Conservation (phyloP, 805 yeast species). For the Clavispora santaluciae region DNA sequence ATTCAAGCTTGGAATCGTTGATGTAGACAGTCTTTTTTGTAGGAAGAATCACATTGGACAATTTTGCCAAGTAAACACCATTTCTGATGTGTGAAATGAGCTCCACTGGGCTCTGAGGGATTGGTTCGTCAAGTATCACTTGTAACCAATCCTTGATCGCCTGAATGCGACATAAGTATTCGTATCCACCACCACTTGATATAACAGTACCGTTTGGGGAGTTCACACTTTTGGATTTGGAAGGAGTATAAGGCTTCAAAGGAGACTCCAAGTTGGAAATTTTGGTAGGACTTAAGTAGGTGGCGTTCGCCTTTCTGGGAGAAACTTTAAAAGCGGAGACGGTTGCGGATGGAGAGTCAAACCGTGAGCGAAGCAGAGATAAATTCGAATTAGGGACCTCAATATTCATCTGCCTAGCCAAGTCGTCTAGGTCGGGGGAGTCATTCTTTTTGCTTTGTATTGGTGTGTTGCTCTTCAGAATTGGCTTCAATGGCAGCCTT, state of each 20-base stretch:
- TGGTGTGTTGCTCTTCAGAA: conserved; percentile 9
- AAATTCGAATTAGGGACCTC: conserved; percentile 21
- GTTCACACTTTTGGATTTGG: conserved; percentile 13
- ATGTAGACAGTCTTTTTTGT: conserved; percentile 52
- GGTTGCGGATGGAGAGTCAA: conserved; percentile 40
- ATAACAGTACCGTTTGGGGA: conserved; percentile 22
- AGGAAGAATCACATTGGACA: conserved; percentile 71
- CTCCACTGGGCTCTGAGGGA: conserved; percentile 52
- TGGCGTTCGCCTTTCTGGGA: conserved; percentile 6
- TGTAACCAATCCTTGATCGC: conserved; percentile 85
- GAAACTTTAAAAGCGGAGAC: conserved; percentile 38
- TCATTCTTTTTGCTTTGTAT: conserved; percentile 15
- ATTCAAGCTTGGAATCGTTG: conserved; percentile 58
- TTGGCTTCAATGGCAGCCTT: conserved; percentile 26
- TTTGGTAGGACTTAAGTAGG: background rate
- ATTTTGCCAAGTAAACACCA: conserved; percentile 80
- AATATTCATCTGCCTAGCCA: conserved; percentile 34
- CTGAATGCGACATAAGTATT: conserved; percentile 72
- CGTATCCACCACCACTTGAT: conserved; percentile 42
- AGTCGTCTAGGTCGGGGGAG: conserved; percentile 30
- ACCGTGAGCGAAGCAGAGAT: conserved; percentile 26
- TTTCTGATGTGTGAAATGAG: conserved; percentile 67
- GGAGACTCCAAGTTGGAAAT: background rate
- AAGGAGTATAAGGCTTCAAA: background rate
- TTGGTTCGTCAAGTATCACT: conserved; percentile 49